Evolutionary conservation across 768 basidiomycete species (phyloP).

Genomic region (Pisolithus orientalis): DNA sequence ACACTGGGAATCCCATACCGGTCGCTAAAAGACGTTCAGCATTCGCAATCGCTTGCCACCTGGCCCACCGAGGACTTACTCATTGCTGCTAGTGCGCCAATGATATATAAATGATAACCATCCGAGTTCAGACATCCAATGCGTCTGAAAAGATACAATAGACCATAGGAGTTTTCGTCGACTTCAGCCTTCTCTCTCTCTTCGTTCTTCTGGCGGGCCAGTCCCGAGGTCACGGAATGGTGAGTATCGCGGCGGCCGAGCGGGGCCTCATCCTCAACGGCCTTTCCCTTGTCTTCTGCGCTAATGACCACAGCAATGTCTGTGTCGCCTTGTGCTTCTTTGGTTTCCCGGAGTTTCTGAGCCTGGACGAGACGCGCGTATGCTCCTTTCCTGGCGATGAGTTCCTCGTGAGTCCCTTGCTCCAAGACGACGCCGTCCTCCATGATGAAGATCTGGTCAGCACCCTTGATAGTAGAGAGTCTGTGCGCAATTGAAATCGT

Average conservation of each 20-base stretch:
- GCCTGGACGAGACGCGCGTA: slow-evolving; percentile 74
- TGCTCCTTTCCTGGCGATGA: slow-evolving; percentile 53
- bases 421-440: slow-evolving; percentile 81
- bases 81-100: slow-evolving; percentile 52
- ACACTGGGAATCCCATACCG: slow-evolving; percentile 68
- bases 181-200: slow-evolving; percentile 25
- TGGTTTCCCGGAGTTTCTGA: slow-evolving; percentile 66
- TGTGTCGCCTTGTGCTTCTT: slow-evolving; percentile 23
- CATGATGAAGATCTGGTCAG: slow-evolving; percentile 83
- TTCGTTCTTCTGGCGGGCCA: slow-evolving; percentile 46
- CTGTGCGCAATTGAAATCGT: slow-evolving; percentile 40
- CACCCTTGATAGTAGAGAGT: slow-evolving; percentile 80
- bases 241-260: slow-evolving; percentile 36
- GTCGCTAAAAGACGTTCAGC: slow-evolving; percentile 22
- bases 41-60: background rate
- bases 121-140: slow-evolving; percentile 60
- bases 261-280: slow-evolving; percentile 52
- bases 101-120: slow-evolving; percentile 50
- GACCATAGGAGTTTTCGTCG: slow-evolving; percentile 33
- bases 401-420: slow-evolving; percentile 68
- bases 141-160: slow-evolving; percentile 63
- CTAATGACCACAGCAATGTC: slow-evolving; percentile 10
- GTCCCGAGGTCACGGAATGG: slow-evolving; percentile 64
- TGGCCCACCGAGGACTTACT: slow-evolving; percentile 16
- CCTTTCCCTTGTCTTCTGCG: slow-evolving; percentile 46